phyloP scores from a whole-genome alignment of 345 rosid genomes.

The Pistacia vera region DNA sequence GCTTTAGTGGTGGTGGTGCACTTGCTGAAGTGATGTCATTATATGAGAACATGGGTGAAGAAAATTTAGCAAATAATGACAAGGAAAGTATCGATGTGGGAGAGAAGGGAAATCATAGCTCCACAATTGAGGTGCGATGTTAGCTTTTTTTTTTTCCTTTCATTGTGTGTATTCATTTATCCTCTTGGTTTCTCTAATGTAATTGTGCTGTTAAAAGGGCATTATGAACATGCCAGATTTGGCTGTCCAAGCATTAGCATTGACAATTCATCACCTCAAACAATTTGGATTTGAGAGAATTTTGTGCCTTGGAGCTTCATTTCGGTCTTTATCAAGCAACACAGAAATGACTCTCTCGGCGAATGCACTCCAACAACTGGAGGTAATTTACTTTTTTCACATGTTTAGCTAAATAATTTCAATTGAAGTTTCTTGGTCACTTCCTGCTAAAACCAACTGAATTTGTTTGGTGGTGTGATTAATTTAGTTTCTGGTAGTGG shows the following conservation, averaged over 20 bases:
- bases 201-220: conserved; percentile 44
- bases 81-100: conserved; percentile 27
- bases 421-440: neutral
- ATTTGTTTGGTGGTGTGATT: neutral
- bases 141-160: neutral
- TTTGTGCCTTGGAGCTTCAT: conserved; percentile 65
- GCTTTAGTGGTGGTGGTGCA: conserved; percentile 64
- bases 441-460: neutral
- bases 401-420: neutral
- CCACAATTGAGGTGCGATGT: conserved; percentile 50
- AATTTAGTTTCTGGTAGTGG: neutral
- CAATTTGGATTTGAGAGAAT: conserved; percentile 94
- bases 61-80: conserved; percentile 30
- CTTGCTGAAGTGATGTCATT: conserved; percentile 70
- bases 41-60: conserved; percentile 51
- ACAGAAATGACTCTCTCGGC: conserved; percentile 85
- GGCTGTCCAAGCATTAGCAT: conserved; percentile 84
- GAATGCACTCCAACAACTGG: conserved; percentile 89
- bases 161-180: neutral
- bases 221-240: conserved; percentile 81
- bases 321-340: conserved; percentile 70
- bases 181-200: conserved; percentile 7
- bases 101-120: conserved; percentile 25
- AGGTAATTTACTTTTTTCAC: conserved; percentile 45
- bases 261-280: conserved; percentile 67